These are phyloP conservation scores for Globisporangium uncinulatum DNA, from an alignment of 352 stramenopile genomes.

Conservation along the genomic window DNA sequence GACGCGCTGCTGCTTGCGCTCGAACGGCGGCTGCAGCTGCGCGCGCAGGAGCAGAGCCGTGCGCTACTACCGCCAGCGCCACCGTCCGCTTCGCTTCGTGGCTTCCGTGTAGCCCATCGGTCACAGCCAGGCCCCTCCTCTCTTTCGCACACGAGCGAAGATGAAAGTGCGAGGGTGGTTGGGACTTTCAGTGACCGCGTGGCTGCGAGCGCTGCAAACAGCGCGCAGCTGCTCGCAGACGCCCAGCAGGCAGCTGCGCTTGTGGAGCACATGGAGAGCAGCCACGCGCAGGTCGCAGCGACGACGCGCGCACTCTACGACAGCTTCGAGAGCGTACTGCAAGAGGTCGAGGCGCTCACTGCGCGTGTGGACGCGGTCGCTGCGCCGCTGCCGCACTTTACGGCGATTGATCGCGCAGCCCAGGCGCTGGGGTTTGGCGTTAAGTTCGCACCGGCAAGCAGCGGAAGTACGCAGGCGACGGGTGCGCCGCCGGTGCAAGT, in stretches of 20 bases:
- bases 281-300: slow-evolving; percentile 64
- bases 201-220: slow-evolving; percentile 28
- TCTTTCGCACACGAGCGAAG: too few relatives aligned
- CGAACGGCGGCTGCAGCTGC: slow-evolving; percentile 53
- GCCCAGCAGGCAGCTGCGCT: slow-evolving; percentile 55
- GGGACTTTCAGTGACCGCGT: slow-evolving; percentile 23
- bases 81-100: neutral
- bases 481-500: slow-evolving; percentile 41
- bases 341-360: slow-evolving; percentile 59
- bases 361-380: slow-evolving; percentile 57
- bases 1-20: slow-evolving; percentile 48
- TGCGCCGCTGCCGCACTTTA: slow-evolving; percentile 67
- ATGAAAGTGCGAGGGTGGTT: too few relatives aligned
- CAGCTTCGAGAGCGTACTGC: slow-evolving; percentile 62
- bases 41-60: slow-evolving; percentile 37
- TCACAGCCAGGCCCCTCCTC: slow-evolving; percentile 7
- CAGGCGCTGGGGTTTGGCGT: slow-evolving; percentile 60
- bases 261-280: slow-evolving; percentile 78
- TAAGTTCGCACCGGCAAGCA: slow-evolving; percentile 43
- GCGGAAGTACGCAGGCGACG: neutral
- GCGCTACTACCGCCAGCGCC: slow-evolving; percentile 22
- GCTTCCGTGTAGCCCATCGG: neutral
- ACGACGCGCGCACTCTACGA: slow-evolving; percentile 76
- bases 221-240: slow-evolving; percentile 40
- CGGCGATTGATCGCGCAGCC: slow-evolving; percentile 49